Base-by-base conservation (phyloP, 345 rosid genomes). In the Linum trigynum region DNA sequence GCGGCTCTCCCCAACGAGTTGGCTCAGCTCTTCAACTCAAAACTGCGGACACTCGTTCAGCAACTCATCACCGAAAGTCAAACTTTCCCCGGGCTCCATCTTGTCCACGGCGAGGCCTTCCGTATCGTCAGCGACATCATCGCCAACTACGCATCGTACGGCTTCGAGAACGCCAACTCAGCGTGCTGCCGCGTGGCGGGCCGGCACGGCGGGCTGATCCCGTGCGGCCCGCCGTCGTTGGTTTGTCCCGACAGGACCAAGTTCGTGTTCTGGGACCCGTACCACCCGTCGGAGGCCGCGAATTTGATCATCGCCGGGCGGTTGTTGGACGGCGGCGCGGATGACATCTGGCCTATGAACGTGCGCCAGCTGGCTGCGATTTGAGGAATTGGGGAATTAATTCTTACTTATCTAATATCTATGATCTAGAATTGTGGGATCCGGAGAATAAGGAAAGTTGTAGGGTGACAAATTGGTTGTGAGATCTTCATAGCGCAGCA, bases 331-430 rank as follows among this genome's bases (percentile, higher is more conserved):
- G 85, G 85, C 60, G 71, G 48, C 73, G 1, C 7, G 3, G 39
- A 79, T 7, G 77, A 79, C 64, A 76, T 79, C 38, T 77, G 74
- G 43, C 85, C 85, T 0, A 75, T 79, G 38, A 82, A 82, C 57
- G 55, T 82, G 37, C 71, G 81, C 1, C 67, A 77, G 45, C 83
- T 81, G 36, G 57, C 38, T 17, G 61, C 61, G 32, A 23, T 23
- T 23, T 23, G 32, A 23, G 32, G 32, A 23, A 23, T 0, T 0
- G 32, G 32, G 32, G 32, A 23, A 23, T 23, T 23, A 23, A 23
- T 23, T 23, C 1, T 23, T 23, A 23, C 1, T 23, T 23, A 23
- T 23, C 32, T 23, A 23, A 23, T 23, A 23, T 23, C 32, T 23
- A 23, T 23, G 32, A 1, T 23, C 1, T 23, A 23, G 32, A 23